These are phyloP conservation scores for Arthroderma uncinatum DNA, from an alignment of 2,329 filamentous ascomycete species.

Conservation along the genomic window DNA sequence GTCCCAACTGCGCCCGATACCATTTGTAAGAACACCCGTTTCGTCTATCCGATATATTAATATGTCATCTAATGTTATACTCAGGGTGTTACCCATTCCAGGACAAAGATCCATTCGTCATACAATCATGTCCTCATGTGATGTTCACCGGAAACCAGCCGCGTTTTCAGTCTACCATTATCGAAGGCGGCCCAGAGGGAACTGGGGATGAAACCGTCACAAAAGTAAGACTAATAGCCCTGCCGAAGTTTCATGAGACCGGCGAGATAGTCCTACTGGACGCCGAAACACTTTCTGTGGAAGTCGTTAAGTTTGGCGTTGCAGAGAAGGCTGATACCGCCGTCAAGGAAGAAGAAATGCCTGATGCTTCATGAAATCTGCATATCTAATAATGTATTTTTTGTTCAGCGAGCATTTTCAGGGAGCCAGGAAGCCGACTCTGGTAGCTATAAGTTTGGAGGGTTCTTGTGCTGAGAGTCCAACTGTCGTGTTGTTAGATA, in stretches of 20 bases:
- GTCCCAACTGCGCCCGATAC: conserved; percentile 95
- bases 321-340: neutral
- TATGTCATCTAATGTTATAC: neutral
- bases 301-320: conserved; percentile 49
- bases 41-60: neutral
- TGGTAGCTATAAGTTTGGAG: neutral
- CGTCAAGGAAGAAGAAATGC: conserved; percentile 4
- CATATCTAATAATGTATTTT: neutral
- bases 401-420: neutral
- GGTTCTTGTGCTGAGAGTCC: neutral
- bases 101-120: conserved; percentile 79
- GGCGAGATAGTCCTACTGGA: conserved; percentile 76
- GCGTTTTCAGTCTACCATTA: conserved; percentile 58
- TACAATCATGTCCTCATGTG: conserved; percentile 75
- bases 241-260: conserved; percentile 70
- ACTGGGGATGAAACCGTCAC: conserved; percentile 27
- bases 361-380: neutral
- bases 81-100: conserved; percentile 93
- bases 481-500: too few relatives aligned
- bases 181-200: conserved; percentile 37
- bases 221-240: conserved; percentile 63
- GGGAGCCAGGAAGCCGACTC: neutral
- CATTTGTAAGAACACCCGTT: conserved; percentile 54
- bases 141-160: conserved; percentile 85
- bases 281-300: conserved; percentile 69